Base-by-base conservation (phyloP, 352 stramenopile species). In the Phytopythium oedochilum region DNA sequence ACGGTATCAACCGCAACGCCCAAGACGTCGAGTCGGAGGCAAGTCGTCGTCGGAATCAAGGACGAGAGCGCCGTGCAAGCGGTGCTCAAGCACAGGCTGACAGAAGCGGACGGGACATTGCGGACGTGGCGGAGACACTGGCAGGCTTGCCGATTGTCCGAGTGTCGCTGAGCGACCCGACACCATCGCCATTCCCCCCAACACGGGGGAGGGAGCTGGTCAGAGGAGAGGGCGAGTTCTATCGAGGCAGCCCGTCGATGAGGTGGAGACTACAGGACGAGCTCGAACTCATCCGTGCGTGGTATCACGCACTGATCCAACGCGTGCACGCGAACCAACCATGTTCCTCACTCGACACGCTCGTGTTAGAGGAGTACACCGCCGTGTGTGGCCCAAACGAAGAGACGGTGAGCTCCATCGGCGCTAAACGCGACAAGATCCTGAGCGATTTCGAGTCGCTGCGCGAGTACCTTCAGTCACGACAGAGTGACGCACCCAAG, bases 301-400 rank as follows among this genome's bases (percentile, higher is more conserved):
- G 68, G 68, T 55, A 76, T 29, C 58, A 73, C 36, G 50, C 73
- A 29, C 46, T 76, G 17, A 56, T 59, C 7, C 59, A 55, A 6
- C 69, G 66, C 22, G 65, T 67, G 22, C 70, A 63, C 15, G 35
- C 61, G 18, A 71, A 69, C 23, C 59, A 71, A 18, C 59, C 58
- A 15, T 51, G 72, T 15, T 32, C 18, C 6, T 20, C 54, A 26
- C 39, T 77, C 29, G 70, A 77, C 44, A 55, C 62, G 11, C 57
- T 74, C 5, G 69, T 77, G 34, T 57, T 73, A n/a, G 62, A 77
- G 32, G 50, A 61, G 31, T 77, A 71, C 55, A 55, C 63, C 15
- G 62, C 73, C 15, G 26, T 77, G 42, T 58, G 60, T 15, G 55
- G 25, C 6, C 53, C 28, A 6, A 49, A 45, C 11, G 45, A 58